phyloP scores from a whole-genome alignment of 1,284 basidiomycete genomes.

The Stygiomarasmius scandens region DNA sequence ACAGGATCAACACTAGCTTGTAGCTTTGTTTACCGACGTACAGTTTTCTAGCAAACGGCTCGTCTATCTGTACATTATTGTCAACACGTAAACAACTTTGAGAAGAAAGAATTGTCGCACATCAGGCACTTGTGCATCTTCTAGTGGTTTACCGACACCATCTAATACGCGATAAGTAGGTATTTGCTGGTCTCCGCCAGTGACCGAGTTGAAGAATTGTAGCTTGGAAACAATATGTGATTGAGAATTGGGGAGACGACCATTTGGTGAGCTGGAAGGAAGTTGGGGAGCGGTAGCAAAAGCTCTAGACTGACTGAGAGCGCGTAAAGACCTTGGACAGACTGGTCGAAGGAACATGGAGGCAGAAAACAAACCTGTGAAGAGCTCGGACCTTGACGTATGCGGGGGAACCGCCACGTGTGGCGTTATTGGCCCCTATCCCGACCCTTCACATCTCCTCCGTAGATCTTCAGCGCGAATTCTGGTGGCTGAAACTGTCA shows the following conservation, averaged over 20 bases:
- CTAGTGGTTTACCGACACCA: conserved; percentile 70
- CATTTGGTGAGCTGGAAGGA: conserved; percentile 9
- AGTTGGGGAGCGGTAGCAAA: conserved; percentile 22
- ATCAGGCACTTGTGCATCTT: conserved; percentile 75
- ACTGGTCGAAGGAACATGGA: conserved; percentile 27
- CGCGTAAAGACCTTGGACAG: conserved; percentile 9
- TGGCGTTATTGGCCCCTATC: neutral
- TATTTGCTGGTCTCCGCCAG: conserved; percentile 60
- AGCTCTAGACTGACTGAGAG: neutral
- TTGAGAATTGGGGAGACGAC: conserved; percentile 60
- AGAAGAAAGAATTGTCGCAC: conserved; percentile 36
- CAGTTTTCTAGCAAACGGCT: conserved; percentile 72
- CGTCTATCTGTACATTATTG: conserved; percentile 57
- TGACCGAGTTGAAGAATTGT: conserved; percentile 78
- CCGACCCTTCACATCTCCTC: neutral
- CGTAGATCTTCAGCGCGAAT: too few relatives aligned
- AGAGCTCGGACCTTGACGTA: neutral
- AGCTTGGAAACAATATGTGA: conserved; percentile 70
- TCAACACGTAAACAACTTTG: neutral
- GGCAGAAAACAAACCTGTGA: neutral
- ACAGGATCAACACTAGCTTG: neutral
- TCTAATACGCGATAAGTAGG: conserved; percentile 85
- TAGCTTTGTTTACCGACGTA: conserved; percentile 29
- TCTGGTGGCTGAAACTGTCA: too few relatives aligned
- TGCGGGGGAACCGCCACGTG: neutral